A percentile compares a stretch with the other conserved stretches of the same genome.
These are phyloP conservation scores for Clonostachys sp. DNA, from an alignment of 2,329 filamentous ascomycete genomes.

Conservation along the genomic window DNA sequence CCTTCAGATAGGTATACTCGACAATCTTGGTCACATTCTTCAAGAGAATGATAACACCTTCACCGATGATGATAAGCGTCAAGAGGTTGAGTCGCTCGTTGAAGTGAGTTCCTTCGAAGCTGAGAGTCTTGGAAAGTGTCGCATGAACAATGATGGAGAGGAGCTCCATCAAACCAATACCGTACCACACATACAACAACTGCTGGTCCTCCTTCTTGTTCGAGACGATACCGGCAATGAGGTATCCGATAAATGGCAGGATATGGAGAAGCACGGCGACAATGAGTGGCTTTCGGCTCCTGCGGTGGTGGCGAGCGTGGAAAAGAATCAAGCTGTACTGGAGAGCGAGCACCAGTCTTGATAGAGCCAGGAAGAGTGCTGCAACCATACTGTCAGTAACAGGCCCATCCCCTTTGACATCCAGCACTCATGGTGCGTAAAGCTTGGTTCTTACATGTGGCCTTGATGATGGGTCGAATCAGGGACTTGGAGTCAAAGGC, in stretches of 20 bases:
- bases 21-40: slow-evolving; percentile 45
- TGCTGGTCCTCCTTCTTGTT: slow-evolving; percentile 19
- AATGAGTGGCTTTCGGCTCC: slow-evolving; percentile 24
- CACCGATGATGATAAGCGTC: slow-evolving; percentile 63
- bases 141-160: slow-evolving; percentile 46
- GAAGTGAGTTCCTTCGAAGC: slow-evolving; percentile 58
- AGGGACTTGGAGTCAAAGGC: slow-evolving; percentile 32
- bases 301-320: slow-evolving; percentile 33
- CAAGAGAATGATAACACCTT: slow-evolving; percentile 57
- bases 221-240: slow-evolving; percentile 35
- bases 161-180: slow-evolving; percentile 48
- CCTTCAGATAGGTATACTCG: slow-evolving; percentile 10
- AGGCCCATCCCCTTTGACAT: not conserved
- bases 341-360: slow-evolving; percentile 44
- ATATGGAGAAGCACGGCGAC: slow-evolving; percentile 28
- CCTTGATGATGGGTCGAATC: slow-evolving; percentile 23
- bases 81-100: slow-evolving; percentile 60
- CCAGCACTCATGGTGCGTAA: not conserved
- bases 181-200: slow-evolving; percentile 43
- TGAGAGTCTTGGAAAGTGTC: slow-evolving; percentile 48
- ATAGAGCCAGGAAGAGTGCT: slow-evolving; percentile 44
- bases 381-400: not conserved
- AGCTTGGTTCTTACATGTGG: slow-evolving; percentile 26
- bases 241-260: slow-evolving; percentile 27
- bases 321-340: slow-evolving; percentile 46